phyloP scores from a whole-genome alignment of 2,329 filamentous ascomycete genomes.

The Pyrenophora tritici-repentis region DNA sequence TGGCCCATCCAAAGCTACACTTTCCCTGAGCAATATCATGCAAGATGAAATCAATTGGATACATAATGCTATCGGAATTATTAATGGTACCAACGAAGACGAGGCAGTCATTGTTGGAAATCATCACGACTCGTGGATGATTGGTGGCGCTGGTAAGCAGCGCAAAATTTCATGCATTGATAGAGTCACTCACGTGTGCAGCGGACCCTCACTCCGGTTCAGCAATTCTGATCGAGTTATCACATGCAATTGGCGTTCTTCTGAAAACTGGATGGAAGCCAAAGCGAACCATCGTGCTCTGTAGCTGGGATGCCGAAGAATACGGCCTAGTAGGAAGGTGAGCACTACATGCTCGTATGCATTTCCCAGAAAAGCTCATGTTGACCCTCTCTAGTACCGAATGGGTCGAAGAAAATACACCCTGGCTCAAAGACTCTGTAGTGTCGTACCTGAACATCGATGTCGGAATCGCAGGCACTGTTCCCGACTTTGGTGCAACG shows the following conservation, averaged over 20 bases:
- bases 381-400: slow-evolving; percentile 44
- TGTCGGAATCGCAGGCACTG: slow-evolving; percentile 52
- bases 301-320: slow-evolving; percentile 51
- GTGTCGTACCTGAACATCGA: slow-evolving; percentile 58
- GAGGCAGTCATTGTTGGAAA: slow-evolving; percentile 61
- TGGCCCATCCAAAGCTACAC: slow-evolving; percentile 53
- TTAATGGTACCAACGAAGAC: slow-evolving; percentile 65
- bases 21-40: slow-evolving; percentile 66
- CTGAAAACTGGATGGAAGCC: slow-evolving; percentile 57
- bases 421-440: slow-evolving; percentile 50
- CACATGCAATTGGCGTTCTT: slow-evolving; percentile 56
- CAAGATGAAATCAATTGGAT: slow-evolving; percentile 76
- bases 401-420: slow-evolving; percentile 56
- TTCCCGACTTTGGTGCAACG: slow-evolving; percentile 44
- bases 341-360: neutral
- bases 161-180: neutral
- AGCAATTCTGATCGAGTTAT: slow-evolving; percentile 55
- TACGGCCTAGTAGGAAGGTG: slow-evolving; percentile 40
- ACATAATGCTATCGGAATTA: slow-evolving; percentile 73
- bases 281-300: slow-evolving; percentile 37
- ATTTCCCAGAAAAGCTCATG: neutral
- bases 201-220: slow-evolving; percentile 58
- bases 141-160: slow-evolving; percentile 51
- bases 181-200: neutral
- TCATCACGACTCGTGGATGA: slow-evolving; percentile 60